Evolutionary conservation across 2,329 filamentous ascomycete genomes (phyloP), one percentile per base, ranked within the genome.

Genomic region (Cladosporium sp.): DNA sequence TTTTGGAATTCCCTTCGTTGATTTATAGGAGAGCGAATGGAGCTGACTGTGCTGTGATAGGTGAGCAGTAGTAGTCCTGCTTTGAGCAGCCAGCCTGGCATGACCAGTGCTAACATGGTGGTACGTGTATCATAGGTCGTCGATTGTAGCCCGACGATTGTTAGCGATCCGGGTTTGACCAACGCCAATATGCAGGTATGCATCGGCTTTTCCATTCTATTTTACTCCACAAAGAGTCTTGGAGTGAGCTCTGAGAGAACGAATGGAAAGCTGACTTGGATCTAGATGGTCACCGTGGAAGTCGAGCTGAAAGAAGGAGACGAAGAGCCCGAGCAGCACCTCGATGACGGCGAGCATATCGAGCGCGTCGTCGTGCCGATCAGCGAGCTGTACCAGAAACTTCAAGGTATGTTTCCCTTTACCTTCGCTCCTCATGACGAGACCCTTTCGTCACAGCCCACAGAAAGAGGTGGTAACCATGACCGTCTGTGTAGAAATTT

Each of bases 111-210:
- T 47, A 63, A 59, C 38, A 60, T 65, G 53, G 43, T 52, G 52
- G 51, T 58, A 49, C 33, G 45, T 51, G 27, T 27, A 4, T 22
- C 20, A 32, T 63, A 66, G 55, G 57, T 73, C 53, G 55, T 65
- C 16, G 67, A 69, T 63, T 79, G 77, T n/a, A 80, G 79, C 32
- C 82, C 83, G 7, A 75, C 83, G 46, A 84, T 87, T 71, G 84
- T 82, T 50, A 80, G 82, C 58, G 84, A 83, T 63, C 79, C 79
- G 1, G 79, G 79, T 19, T 69, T 83, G 71, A 79, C 73, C 51
- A 78, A 73, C 50, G 78, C 80, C 43, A 83, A 81, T 57, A 79
- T 82, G 78, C 74, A 79, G 68, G 63, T 63, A 57, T 48, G 58
- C 43, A 38, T 43, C 41, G 41, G 30, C 30, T 22, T 25, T 30